phyloP scores from a whole-genome alignment of 371 early-diverging fungal species.

The Paraphysoderma sedebokerense region DNA sequence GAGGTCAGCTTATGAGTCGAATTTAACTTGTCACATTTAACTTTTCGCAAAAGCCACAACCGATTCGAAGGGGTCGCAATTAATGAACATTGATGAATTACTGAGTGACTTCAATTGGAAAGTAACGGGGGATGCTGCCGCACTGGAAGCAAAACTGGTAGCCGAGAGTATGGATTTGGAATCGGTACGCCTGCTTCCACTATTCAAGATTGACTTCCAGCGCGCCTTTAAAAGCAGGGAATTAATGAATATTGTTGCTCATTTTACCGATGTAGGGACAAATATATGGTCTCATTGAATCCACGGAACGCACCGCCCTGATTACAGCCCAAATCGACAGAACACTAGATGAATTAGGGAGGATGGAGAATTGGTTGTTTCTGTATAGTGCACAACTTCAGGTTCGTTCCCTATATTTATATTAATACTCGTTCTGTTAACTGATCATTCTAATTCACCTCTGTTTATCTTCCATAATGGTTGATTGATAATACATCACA shows the following conservation, averaged over 20 bases:
- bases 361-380: conserved; percentile 67
- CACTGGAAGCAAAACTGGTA: conserved; percentile 36
- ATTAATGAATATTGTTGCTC: conserved; percentile 4
- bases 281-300: conserved; percentile 80
- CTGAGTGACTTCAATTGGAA: conserved; percentile 48
- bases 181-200: conserved; percentile 48
- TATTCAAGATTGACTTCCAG: too few species aligned
- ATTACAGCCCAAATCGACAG: conserved; percentile 65
- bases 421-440: conserved; percentile 3
- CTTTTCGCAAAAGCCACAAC: too few species aligned
- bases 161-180: conserved; percentile 47
- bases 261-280: conserved; percentile 37
- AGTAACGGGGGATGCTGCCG: conserved; percentile 44
- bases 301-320: conserved; percentile 63
- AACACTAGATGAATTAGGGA: conserved; percentile 55
- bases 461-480: background rate
- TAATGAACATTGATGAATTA: conserved; percentile 38
- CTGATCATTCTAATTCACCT: background rate
- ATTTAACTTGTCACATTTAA: too few species aligned
- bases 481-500: conserved; percentile 7
- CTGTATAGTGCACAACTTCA: conserved; percentile 75
- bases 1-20: too few species aligned
- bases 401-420: conserved; percentile 19
- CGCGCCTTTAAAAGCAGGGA: too few species aligned
- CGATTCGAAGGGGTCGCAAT: too few species aligned